These are phyloP conservation scores for Phascolomyces articulosus DNA, from an alignment of 371 early-diverging fungal genomes.

Conservation along the genomic window DNA sequence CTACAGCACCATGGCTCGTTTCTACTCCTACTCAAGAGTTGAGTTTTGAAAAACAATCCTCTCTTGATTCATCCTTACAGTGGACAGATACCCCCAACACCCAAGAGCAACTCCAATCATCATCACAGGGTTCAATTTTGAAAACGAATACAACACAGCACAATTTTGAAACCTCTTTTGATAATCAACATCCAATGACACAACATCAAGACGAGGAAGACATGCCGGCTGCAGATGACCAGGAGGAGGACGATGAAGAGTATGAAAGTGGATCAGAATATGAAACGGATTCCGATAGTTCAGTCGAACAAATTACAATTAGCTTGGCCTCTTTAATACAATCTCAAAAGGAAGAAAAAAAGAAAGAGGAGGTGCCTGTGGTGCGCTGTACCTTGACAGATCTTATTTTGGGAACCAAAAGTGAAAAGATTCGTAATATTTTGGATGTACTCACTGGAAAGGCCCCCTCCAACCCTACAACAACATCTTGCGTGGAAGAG, in stretches of 20 bases:
- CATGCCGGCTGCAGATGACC: neutral
- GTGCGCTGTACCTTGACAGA: slow-evolving; percentile 3
- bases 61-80: no score
- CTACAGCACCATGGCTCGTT: no score
- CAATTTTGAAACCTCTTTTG: no score
- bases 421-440: slow-evolving; percentile 1
- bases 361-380: neutral
- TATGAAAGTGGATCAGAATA: neutral
- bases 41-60: no score
- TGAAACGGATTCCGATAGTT: neutral
- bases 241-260: neutral
- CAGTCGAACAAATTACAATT: slow-evolving; percentile 8
- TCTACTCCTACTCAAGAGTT: no score
- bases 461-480: neutral
- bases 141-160: no score
- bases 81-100: no score
- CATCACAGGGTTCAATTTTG: no score
- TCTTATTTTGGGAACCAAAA: slow-evolving; percentile 5
- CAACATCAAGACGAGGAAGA: neutral
- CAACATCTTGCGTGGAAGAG: no score
- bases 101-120: no score
- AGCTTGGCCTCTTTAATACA: slow-evolving; percentile 4
- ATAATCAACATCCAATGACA: neutral
- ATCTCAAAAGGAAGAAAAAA: neutral
- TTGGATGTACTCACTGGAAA: neutral